Evolutionary conservation across 345 rosid species (phyloP), one percentile per base, ranked within the genome.

Genomic region (Boechera retrofracta): DNA sequence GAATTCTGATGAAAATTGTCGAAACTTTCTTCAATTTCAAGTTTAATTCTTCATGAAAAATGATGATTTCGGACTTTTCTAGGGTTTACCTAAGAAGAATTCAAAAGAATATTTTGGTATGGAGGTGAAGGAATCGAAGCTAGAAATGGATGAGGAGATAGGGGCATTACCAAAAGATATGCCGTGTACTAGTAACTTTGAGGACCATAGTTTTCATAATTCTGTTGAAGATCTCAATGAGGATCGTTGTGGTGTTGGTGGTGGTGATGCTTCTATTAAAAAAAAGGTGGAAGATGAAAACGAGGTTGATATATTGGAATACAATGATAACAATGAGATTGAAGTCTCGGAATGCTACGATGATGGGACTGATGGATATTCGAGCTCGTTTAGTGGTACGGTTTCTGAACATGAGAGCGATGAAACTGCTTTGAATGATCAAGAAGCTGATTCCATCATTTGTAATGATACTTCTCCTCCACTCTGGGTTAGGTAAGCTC

Each of bases 311-410:
- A 69, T 92, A 57, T 41, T 82, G 77, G 85, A 55, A 6, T 81
- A 82, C 70, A 54, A 41, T 16, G 80, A 71, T 6, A 38, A 55
- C 9, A 21, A 1, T 49, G 72, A 57, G 45, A 39, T 72, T 62
- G 47, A 35, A 58, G 80, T 55, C 67, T 78, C 76, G 49, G 81
- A 60, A 56, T 80, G 71, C 7, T 2, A 47, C 55, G 80, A 82
- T 68, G 88, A 83, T 79, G 80, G 56, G 10, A 86, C 90, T 51
- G 97, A 95, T 83, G 84, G 67, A 79, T 79, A 26, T 67, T 88
- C 91, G 1, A 92, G 97, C 79, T 95, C 99, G 35, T 95, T 92
- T 69, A 82, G 89, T 74, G 86, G 85, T 51, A 82, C 97, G 1
- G 63, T 38, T 36, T 85, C 91, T 47, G 87, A 81, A 29, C 8